Conservation (phyloP, 176 grass and related monocot species). For the Juncus inflexus region DNA sequence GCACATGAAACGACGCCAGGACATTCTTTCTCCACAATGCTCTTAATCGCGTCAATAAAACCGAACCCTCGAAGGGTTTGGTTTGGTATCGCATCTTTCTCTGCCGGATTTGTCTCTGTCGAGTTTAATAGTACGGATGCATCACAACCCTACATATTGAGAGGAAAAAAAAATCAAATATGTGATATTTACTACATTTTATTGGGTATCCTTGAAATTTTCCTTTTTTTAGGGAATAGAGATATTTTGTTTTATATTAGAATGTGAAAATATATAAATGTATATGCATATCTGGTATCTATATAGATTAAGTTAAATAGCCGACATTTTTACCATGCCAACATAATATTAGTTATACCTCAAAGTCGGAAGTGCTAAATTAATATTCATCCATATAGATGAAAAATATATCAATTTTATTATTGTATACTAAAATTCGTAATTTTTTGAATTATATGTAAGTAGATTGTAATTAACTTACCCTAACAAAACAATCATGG, state of each 20-base stretch:
- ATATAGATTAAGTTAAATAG: too few species aligned
- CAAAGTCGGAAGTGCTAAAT: too few species aligned
- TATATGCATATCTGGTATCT: too few species aligned
- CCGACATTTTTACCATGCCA: too few species aligned
- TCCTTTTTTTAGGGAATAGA: background rate
- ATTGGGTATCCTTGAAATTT: too few species aligned
- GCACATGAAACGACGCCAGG: slow-evolving; percentile 94
- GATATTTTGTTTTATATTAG: too few species aligned
- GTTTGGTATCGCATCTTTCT: slow-evolving; percentile 65
- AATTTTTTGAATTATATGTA: background rate
- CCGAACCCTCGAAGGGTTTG: slow-evolving; percentile 65
- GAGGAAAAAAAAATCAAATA: background rate
- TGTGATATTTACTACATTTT: background rate
- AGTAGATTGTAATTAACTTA: slow-evolving; percentile 4
- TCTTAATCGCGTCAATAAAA: slow-evolving; percentile 71
- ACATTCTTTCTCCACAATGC: slow-evolving; percentile 66
- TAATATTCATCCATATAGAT: too few species aligned
- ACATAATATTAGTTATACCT: too few species aligned
- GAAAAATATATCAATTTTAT: too few species aligned
- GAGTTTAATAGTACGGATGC: slow-evolving; percentile 78
- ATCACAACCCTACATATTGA: slow-evolving; percentile 62
- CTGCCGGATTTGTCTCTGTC: slow-evolving; percentile 38
- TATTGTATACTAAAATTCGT: too few species aligned
- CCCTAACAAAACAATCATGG: slow-evolving; percentile 97
- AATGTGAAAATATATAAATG: too few species aligned